Conservation (phyloP, 202 grass and related monocot genomes). For the Hordeum pubiflorum region DNA sequence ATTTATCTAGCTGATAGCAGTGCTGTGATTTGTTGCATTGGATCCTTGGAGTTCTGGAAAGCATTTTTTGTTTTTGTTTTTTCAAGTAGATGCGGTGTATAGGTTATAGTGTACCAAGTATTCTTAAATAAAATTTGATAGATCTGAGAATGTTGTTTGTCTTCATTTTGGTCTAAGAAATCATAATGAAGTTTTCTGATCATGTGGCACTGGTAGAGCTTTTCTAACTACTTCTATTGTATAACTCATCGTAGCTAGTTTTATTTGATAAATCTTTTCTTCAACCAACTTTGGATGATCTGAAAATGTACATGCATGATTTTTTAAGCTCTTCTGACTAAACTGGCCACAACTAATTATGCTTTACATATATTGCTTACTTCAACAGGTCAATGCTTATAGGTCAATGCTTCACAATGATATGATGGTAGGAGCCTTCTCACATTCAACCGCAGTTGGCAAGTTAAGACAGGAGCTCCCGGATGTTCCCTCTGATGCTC, state of each 20-base stretch:
- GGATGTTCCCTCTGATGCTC: slow-evolving; percentile 65
- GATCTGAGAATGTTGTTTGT: neutral
- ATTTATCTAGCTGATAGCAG: neutral
- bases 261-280: neutral
- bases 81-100: neutral
- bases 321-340: neutral
- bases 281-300: neutral
- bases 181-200: neutral
- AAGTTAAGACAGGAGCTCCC: slow-evolving; percentile 82
- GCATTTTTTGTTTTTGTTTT: neutral
- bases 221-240: neutral
- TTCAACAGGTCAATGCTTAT: slow-evolving; percentile 74
- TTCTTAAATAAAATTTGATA: neutral
- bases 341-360: neutral
- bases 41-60: neutral
- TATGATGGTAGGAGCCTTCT: slow-evolving; percentile 98
- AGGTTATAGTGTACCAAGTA: neutral
- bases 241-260: neutral
- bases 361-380: slow-evolving; percentile 14
- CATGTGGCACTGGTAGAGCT: neutral
- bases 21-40: neutral
- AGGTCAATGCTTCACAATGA: slow-evolving; percentile 84
- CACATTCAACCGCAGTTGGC: slow-evolving; percentile 91
- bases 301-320: neutral
- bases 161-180: neutral